A percentile compares a stretch with the other conserved stretches of the same genome.
phyloP scores from a whole-genome alignment of 495 filamentous ascomycete genomes.

The Rhypophila decipiens region DNA sequence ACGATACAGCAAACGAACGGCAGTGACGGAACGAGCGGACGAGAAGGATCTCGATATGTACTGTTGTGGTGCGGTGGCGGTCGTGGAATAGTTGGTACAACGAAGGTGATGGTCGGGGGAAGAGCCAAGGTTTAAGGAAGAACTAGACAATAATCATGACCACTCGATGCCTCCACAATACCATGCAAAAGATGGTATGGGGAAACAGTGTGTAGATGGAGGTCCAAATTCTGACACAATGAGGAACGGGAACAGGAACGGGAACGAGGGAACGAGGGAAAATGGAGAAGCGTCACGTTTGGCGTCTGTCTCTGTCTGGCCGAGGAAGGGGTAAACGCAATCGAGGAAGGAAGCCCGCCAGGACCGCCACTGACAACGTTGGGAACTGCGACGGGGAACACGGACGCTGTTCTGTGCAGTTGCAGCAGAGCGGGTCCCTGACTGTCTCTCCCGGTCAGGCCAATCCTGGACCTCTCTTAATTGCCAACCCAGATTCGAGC shows the following conservation, averaged over 20 bases:
- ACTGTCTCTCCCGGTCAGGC: slow-evolving; percentile 9
- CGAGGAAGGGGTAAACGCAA: slow-evolving; percentile 17
- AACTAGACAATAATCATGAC: not conserved
- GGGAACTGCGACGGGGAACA: slow-evolving; percentile 9
- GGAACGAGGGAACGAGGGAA: not conserved
- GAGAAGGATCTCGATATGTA: not conserved
- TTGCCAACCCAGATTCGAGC: slow-evolving; percentile 5
- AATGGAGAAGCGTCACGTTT: slow-evolving; percentile 1
- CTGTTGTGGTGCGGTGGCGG: not conserved
- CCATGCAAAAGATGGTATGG: not conserved
- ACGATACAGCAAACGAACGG: slow-evolving; percentile 3
- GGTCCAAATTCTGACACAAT: no score
- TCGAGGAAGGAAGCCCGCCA: slow-evolving; percentile 7
- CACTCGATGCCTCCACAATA: not conserved
- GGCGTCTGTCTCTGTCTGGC: slow-evolving; percentile 9
- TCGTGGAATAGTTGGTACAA: not conserved
- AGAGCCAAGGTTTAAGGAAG: not conserved
- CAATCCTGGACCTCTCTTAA: slow-evolving; percentile 2
- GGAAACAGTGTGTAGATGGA: no score
- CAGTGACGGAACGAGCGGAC: not conserved
- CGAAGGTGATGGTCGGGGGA: not conserved
- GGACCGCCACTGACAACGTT: not conserved
- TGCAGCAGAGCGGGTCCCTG: no score
- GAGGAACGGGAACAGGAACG: no score
- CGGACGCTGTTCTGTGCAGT: slow-evolving; percentile 6